Conservation (phyloP, 768 basidiomycete species). For the Agaricus subrufescens region DNA sequence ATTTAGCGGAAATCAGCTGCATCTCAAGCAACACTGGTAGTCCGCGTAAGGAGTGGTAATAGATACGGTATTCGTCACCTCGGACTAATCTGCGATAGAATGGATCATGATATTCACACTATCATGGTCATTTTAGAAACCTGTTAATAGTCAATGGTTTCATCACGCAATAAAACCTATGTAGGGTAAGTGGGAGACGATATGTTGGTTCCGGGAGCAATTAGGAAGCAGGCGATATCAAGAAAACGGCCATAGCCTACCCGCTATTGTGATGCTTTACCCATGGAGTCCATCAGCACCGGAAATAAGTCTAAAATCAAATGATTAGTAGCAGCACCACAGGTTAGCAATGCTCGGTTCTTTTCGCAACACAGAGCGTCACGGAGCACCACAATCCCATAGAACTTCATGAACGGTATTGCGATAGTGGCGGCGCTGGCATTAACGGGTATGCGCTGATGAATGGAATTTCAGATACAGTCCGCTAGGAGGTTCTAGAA, state of each 20-base stretch:
- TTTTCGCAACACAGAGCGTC: too few species aligned
- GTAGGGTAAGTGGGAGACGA: constrained; percentile 1
- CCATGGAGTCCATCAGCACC: neutral
- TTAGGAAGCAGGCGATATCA: neutral
- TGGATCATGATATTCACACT: neutral
- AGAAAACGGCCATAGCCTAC: constrained; percentile 1
- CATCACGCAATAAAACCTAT: neutral
- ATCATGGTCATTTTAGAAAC: neutral
- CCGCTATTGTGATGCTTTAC: neutral
- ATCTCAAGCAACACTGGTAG: too few species aligned
- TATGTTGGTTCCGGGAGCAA: neutral
- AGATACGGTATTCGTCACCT: too few species aligned
- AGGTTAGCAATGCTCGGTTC: too few species aligned
- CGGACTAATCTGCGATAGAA: neutral
- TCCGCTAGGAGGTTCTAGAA: too few species aligned
- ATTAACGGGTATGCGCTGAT: too few species aligned
- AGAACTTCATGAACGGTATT: too few species aligned
- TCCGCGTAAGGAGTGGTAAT: too few species aligned
- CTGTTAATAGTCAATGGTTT: neutral
- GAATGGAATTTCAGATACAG: neutral
- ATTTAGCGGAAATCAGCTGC: too few species aligned
- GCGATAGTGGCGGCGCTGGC: too few species aligned
- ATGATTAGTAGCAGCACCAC: neutral
- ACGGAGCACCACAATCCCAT: too few species aligned
- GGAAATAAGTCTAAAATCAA: neutral